Percentiles rank a stretch among this genome's conserved stretches.
Evolutionary conservation across 1,284 basidiomycete species (phyloP).

Genomic region (Bjerkandera adusta): DNA sequence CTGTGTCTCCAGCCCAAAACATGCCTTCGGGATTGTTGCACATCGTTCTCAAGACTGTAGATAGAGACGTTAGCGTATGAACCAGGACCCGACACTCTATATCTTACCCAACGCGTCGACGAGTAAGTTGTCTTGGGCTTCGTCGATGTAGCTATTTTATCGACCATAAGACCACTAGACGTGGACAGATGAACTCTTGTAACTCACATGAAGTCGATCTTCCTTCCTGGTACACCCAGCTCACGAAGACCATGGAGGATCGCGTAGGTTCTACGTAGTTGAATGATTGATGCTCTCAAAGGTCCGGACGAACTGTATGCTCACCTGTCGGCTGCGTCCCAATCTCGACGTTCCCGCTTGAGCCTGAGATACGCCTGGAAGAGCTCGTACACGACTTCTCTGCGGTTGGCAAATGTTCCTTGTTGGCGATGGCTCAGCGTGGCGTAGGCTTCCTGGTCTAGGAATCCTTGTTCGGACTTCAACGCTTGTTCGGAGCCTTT

Average conservation of each 20-base stretch:
- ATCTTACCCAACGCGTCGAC: conserved; percentile 61
- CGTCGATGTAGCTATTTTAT: conserved; percentile 60
- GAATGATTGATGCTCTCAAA: neutral
- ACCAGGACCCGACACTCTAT: neutral
- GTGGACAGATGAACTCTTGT: neutral
- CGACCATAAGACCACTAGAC: neutral
- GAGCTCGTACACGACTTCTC: conserved; percentile 50
- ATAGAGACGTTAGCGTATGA: neutral
- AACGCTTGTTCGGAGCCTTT: conserved; percentile 60
- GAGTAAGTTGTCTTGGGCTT: conserved; percentile 70
- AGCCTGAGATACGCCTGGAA: conserved; percentile 52
- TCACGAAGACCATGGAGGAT: conserved; percentile 42
- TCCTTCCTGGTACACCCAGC: conserved; percentile 37
- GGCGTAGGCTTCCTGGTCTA: conserved; percentile 46
- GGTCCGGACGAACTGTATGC: conserved; percentile 4
- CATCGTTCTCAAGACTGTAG: conserved; percentile 56
- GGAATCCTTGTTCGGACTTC: conserved; percentile 30
- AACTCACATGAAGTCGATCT: conserved; percentile 57
- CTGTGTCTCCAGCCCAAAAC: conserved; percentile 81
- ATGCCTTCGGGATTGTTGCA: conserved; percentile 65
- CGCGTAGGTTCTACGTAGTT: conserved; percentile 42
- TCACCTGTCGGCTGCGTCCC: conserved; percentile 65
- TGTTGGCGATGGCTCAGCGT: conserved; percentile 49
- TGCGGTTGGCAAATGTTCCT: conserved; percentile 49
- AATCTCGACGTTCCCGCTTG: conserved; percentile 45